Evolutionary conservation across 768 basidiomycete genomes (phyloP).

Genomic region (Lyophyllum atratum): DNA sequence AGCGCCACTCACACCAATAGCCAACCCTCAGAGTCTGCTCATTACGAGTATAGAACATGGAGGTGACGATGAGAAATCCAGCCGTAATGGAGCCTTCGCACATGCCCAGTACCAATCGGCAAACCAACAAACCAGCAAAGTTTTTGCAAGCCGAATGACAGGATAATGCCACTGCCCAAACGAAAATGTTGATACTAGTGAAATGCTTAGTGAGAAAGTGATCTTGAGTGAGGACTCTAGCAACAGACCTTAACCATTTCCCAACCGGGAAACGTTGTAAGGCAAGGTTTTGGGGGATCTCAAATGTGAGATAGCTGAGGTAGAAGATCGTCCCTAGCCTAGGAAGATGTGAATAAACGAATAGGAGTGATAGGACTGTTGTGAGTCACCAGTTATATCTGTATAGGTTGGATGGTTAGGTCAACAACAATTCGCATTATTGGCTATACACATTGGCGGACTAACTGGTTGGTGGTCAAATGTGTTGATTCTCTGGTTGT

Average conservation of each 20-base stretch:
- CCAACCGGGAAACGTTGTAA: constrained; percentile 75
- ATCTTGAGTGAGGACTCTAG: background rate
- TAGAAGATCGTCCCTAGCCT: constrained; percentile 82
- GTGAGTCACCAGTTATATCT: constrained; percentile 68
- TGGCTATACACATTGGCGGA: no score
- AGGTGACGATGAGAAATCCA: constrained; percentile 74
- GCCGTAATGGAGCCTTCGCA: constrained; percentile 78
- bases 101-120: constrained; percentile 66
- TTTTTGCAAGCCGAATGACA: constrained; percentile 71
- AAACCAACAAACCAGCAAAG: constrained; percentile 64
- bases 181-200: constrained; percentile 59
- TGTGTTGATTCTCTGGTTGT: constrained; percentile 54
- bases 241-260: constrained; percentile 78
- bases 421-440: background rate
- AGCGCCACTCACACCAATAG: constrained; percentile 65
- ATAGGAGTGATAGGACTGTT: background rate
- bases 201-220: background rate
- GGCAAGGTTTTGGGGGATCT: constrained; percentile 74
- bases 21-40: constrained; percentile 73
- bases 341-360: background rate
- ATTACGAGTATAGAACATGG: constrained; percentile 76
- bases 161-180: constrained; percentile 64
- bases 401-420: background rate
- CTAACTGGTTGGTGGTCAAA: constrained; percentile 66
- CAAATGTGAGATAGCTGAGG: constrained; percentile 67